Conservation (phyloP, 2,329 filamentous ascomycete species). For the Monosporascus sp. region DNA sequence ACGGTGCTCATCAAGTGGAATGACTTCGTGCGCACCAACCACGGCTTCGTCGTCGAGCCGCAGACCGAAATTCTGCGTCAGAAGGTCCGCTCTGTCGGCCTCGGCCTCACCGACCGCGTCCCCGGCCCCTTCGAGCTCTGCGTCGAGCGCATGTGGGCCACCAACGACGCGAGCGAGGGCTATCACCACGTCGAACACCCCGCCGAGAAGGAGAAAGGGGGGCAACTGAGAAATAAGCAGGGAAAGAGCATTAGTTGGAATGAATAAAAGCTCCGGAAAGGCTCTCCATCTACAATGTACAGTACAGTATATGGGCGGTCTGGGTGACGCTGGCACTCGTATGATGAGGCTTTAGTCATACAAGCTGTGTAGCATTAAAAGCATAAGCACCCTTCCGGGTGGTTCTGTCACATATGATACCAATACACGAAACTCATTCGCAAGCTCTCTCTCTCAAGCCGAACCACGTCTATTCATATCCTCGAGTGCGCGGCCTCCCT, state of each 20-base stretch:
- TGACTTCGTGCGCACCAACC: conserved; percentile 92
- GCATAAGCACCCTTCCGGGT: background rate
- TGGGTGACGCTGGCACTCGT: background rate
- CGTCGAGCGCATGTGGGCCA: conserved; percentile 86
- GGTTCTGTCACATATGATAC: background rate
- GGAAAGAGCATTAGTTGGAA: conserved; percentile 39
- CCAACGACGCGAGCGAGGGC: conserved; percentile 54
- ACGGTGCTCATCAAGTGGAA: conserved; percentile 87
- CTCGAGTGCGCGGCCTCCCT: conserved; percentile 30
- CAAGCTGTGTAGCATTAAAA: background rate
- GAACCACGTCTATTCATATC: background rate
- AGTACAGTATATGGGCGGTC: conserved; percentile 1
- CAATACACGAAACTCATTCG: background rate
- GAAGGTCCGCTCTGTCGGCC: conserved; percentile 78
- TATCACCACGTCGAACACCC: conserved; percentile 19
- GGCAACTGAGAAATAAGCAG: conserved; percentile 35
- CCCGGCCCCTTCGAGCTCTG: conserved; percentile 84
- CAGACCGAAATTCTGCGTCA: conserved; percentile 85
- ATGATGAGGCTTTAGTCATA: background rate
- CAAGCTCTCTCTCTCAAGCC: background rate
- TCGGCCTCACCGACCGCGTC: conserved; percentile 83
- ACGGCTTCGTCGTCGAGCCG: conserved; percentile 87
- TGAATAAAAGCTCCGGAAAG: conserved; percentile 3
- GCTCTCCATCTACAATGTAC: conserved; percentile 1
- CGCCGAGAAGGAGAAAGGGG: conserved; percentile 19